Evolutionary conservation across 73 alveolate species (phyloP), one percentile per base, ranked within the genome.

Genomic region (Blepharisma stoltei): DNA sequence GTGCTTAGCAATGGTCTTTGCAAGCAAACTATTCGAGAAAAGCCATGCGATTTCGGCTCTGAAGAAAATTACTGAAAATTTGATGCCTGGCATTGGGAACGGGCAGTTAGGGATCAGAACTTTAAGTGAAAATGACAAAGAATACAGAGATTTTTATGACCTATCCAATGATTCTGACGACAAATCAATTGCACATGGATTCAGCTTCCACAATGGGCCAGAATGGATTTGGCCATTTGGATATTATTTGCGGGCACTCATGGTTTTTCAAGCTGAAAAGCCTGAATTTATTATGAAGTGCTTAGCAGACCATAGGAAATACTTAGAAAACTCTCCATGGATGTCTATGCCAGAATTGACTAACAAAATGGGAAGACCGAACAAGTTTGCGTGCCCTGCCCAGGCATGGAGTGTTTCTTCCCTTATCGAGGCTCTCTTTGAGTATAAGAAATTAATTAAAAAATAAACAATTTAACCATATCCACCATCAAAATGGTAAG

Each of bases 1-100:
- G 6, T 78, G 87, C 67, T 82, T 95, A 0, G 97, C 99, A 7
- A 89, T 95, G 85, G 96, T 97, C 7, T 88, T 89, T 23, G 97
- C 98, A 20, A 97, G 98, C 4, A 98, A 95, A 80, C 71, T 95
- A 52, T 95, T 95, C 70, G 68, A 90, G 69, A 98, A 97, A 0
- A 55, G 78, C 46, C 55, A 75, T 48, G 91, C 91, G 71, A 79
- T 95, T 53, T 84, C 86, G 52, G 50, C 90, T 1, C 91, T 91
- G 6, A 97, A 92, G 67, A 84, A 75, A 43, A 78, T 69, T 46
- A 78, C 92, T 54, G 71, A 79, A 25, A 14, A 52, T 52, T 52
- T 52, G 67, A 3, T 14, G 67, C 67, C 32, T n/a, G 23, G 23
- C 0, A n/a, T 52, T 52, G 18, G 18, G 18, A n/a, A 78, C 50